Conservation (phyloP, 495 filamentous ascomycete species). For the Alectoria sarmentosa region DNA sequence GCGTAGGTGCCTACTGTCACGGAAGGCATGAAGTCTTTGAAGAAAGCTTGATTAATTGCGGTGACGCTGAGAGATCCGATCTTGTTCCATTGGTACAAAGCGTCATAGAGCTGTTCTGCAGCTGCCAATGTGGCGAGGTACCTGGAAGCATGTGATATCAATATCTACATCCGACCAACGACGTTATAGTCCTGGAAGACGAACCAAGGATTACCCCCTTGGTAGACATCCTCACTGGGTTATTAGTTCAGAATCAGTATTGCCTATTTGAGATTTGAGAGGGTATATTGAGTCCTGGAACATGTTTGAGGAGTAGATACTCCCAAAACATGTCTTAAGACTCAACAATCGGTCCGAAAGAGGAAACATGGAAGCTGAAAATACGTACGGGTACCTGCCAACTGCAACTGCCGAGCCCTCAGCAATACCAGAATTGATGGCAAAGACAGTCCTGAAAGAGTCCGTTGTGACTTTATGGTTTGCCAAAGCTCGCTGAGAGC, state of each 20-base stretch:
- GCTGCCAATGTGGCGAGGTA: conserved; percentile 36
- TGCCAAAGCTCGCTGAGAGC: conserved; percentile 39
- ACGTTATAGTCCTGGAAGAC: not conserved
- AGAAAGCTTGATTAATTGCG: conserved; percentile 36
- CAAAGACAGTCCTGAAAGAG: conserved; percentile 45
- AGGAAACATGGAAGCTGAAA: too few species aligned
- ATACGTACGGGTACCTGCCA: conserved; percentile 63
- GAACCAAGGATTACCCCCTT: conserved; percentile 54
- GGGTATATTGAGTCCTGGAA: too few species aligned
- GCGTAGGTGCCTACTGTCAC: conserved; percentile 36
- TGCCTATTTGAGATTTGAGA: too few species aligned
- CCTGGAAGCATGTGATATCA: conserved; percentile 21
- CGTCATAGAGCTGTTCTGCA: conserved; percentile 38
- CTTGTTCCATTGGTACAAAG: conserved; percentile 44
- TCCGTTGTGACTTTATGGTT: conserved; percentile 45
- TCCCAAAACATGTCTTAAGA: too few species aligned
- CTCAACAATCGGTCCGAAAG: too few species aligned
- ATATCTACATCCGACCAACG: not conserved
- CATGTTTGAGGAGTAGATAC: too few species aligned
- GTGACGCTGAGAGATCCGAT: conserved; percentile 40
- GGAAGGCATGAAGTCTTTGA: conserved; percentile 36
- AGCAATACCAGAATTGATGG: conserved; percentile 34
- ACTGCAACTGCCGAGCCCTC: conserved; percentile 51
- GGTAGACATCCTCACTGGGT: conserved; percentile 62
- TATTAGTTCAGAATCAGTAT: too few species aligned